Conservation (phyloP, 805 yeast genomes). For the Starmerella khaoyaiensis region DNA sequence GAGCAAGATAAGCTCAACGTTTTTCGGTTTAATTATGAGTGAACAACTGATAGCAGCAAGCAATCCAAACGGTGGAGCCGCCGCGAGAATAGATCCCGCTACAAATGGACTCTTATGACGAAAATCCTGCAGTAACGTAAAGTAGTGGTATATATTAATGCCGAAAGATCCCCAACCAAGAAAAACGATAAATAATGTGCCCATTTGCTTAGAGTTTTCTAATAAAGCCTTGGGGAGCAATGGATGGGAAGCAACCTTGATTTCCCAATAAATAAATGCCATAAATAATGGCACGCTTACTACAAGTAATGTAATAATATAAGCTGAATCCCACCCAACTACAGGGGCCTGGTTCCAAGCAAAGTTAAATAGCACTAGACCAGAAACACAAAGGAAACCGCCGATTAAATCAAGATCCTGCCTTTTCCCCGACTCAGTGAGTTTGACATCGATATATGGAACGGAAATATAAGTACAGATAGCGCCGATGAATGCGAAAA, state of each 20-base stretch:
- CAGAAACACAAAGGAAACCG: conserved; percentile 43
- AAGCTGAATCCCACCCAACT: conserved; percentile 51
- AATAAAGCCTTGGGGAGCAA: conserved; percentile 41
- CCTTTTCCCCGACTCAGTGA: conserved; percentile 5
- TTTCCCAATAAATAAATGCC: conserved; percentile 40
- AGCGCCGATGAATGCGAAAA: conserved; percentile 17
- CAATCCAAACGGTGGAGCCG: conserved; percentile 41
- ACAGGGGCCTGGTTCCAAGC: conserved; percentile 67
- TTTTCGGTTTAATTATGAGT: conserved; percentile 33
- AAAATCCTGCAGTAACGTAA: conserved; percentile 39
- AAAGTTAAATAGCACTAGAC: conserved; percentile 51
- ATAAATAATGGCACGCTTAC: conserved; percentile 36
- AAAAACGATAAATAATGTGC: conserved; percentile 38
- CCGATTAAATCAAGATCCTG: conserved; percentile 43
- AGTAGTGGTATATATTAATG: conserved; percentile 53
- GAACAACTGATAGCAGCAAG: conserved; percentile 45
- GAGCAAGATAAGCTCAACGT: conserved; percentile 40
- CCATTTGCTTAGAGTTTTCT: conserved; percentile 33
- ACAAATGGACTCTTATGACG: conserved; percentile 38
- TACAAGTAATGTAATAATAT: conserved; percentile 41
- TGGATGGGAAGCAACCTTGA: conserved; percentile 36
- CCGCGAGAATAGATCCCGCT: conserved; percentile 36
- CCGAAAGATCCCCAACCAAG: conserved; percentile 75
- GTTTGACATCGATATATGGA: conserved; percentile 10
- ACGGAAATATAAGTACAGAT: conserved; percentile 6